Evolutionary conservation across 768 basidiomycete genomes (phyloP).

Genomic region (Psilocybe azurescens): DNA sequence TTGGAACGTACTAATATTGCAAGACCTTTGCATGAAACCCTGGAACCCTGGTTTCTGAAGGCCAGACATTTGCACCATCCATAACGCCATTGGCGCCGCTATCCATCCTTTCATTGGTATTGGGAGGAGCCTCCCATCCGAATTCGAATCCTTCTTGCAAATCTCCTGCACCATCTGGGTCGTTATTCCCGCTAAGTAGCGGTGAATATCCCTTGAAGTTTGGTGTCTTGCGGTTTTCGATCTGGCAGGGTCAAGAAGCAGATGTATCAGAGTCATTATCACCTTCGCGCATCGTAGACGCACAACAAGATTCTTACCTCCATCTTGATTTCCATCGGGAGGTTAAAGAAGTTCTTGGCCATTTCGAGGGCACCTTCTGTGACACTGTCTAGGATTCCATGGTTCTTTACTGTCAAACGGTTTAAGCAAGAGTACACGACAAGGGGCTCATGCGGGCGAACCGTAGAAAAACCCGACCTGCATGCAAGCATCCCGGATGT

Average conservation of each 20-base stretch:
- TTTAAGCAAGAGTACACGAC: background rate
- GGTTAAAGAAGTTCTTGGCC: conserved; percentile 69
- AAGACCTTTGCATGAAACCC: conserved; percentile 65
- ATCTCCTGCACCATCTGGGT: conserved; percentile 82
- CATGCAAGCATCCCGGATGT: conserved; percentile 78
- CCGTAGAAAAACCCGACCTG: conserved; percentile 88
- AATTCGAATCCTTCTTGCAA: conserved; percentile 92
- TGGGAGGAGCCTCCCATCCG: conserved; percentile 61
- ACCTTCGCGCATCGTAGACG: background rate
- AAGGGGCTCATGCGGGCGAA: conserved; percentile 28
- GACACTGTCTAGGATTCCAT: conserved; percentile 64
- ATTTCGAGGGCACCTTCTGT: conserved; percentile 51
- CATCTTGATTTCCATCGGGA: conserved; percentile 68
- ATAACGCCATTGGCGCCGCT: conserved; percentile 55
- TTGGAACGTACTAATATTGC: conserved; percentile 63
- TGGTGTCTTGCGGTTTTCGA: conserved; percentile 67
- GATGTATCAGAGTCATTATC: background rate
- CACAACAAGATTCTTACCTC: conserved; percentile 45
- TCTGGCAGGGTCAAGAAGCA: conserved; percentile 38
- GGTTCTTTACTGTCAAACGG: conserved; percentile 64
- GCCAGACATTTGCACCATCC: conserved; percentile 84
- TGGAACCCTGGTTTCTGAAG: conserved; percentile 49
- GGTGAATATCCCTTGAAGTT: conserved; percentile 84
- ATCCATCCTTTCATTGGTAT: conserved; percentile 28
- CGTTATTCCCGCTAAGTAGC: conserved; percentile 73